phyloP scores from a whole-genome alignment of 2,329 filamentous ascomycete genomes.

The Cadophora sp. region DNA sequence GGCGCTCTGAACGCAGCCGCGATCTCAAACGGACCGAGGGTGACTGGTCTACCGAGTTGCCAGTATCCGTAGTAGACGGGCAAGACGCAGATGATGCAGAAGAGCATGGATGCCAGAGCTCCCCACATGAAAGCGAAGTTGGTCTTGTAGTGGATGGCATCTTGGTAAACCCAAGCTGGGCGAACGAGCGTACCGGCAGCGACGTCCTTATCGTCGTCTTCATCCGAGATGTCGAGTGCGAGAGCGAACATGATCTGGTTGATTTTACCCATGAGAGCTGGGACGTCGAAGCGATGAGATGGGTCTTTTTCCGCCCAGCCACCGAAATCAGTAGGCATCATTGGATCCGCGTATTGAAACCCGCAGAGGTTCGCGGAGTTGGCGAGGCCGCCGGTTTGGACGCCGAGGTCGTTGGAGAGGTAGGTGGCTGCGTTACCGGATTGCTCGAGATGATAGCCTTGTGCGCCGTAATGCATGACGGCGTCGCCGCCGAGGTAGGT shows the following conservation, averaged over 20 bases:
- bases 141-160: conserved; percentile 15
- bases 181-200: background rate
- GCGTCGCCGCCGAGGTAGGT: conserved; percentile 13
- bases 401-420: conserved; percentile 1
- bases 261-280: conserved; percentile 2
- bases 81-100: conserved; percentile 12
- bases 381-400: background rate
- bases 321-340: background rate
- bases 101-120: conserved; percentile 9
- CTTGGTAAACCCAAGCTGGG: conserved; percentile 2
- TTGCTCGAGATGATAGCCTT: conserved; percentile 17
- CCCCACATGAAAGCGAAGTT: conserved; percentile 15
- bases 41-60: conserved; percentile 8
- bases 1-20: conserved; percentile 15
- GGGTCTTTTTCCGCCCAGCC: conserved; percentile 14
- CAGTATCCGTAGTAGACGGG: conserved; percentile 15
- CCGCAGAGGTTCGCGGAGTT: conserved; percentile 14
- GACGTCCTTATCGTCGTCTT: conserved; percentile 15
- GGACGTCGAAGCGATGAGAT: conserved; percentile 7
- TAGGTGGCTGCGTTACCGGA: conserved; percentile 3
- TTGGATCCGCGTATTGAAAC: conserved; percentile 8
- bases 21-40: conserved; percentile 11
- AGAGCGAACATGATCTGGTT: conserved; percentile 17
- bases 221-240: conserved; percentile 4
- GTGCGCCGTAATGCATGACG: conserved; percentile 12